Conservation (phyloP, 192 early-diverging fungal species). For the Piromyces sp. region DNA sequence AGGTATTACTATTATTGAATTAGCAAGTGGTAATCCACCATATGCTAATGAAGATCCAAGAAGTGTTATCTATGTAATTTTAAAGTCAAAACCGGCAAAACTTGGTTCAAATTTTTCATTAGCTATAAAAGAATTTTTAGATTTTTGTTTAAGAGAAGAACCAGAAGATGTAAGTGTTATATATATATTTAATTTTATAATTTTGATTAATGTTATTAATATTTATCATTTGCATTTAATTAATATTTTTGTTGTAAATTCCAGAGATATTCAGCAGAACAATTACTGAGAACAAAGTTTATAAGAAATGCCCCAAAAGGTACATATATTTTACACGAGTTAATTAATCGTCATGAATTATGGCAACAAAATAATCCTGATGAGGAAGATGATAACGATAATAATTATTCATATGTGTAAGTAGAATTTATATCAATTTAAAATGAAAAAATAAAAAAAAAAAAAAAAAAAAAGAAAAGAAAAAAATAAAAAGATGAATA, state of each 20-base stretch:
- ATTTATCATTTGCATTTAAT: too few relatives aligned
- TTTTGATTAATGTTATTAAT: too few relatives aligned
- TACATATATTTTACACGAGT: slow-evolving; percentile 31
- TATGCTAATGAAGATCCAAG: slow-evolving; percentile 82
- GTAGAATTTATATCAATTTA: too few relatives aligned
- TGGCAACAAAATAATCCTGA: slow-evolving; percentile 13
- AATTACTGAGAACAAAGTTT: slow-evolving; percentile 65
- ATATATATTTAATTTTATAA: neutral
- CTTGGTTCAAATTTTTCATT: slow-evolving; percentile 59
- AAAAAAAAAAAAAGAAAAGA: too few relatives aligned
- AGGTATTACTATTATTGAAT: slow-evolving; percentile 93
- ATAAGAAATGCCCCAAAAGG: slow-evolving; percentile 36
- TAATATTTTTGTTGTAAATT: too few relatives aligned
- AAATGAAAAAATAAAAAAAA: too few relatives aligned
- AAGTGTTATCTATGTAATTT: slow-evolving; percentile 72
- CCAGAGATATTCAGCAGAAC: slow-evolving; percentile 70
- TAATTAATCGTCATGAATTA: slow-evolving; percentile 41
- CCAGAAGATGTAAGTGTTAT: slow-evolving; percentile 46
- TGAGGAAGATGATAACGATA: neutral
- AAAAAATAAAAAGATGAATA: too few relatives aligned
- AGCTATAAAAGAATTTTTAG: slow-evolving; percentile 79
- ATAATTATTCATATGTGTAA: neutral
- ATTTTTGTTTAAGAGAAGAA: slow-evolving; percentile 65
- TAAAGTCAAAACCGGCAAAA: slow-evolving; percentile 56
- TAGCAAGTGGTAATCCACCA: slow-evolving; percentile 87